Evolutionary conservation across 768 basidiomycete species (phyloP).

Genomic region (Kwoniella dendrophila): DNA sequence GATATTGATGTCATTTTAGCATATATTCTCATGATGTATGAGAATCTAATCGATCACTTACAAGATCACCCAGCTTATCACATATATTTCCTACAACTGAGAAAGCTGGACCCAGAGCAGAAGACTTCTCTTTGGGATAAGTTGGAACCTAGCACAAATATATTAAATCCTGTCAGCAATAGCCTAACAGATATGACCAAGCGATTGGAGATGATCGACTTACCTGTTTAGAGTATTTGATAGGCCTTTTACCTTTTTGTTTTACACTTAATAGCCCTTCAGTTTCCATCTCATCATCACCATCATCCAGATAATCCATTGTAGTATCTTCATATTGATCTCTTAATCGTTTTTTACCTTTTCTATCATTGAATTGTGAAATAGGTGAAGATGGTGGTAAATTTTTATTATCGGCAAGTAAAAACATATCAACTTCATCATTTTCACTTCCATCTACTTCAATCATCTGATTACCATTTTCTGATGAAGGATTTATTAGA

Average conservation of each 20-base stretch:
- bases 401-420: not conserved
- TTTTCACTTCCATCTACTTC: constrained; percentile 5
- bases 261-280: constrained; percentile 13
- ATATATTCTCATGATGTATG: no score
- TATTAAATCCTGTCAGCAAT: not conserved
- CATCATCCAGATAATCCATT: constrained; percentile 11
- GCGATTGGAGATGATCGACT: not conserved
- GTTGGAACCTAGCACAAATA: not conserved
- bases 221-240: constrained; percentile 11
- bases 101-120: not conserved
- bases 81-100: constrained; percentile 18
- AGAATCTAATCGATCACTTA: no score
- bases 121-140: constrained; percentile 17
- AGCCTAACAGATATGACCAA: not conserved
- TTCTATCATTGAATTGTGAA: constrained; percentile 1
- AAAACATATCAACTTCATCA: constrained; percentile 19
- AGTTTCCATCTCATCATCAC: constrained; percentile 25
- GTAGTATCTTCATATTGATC: constrained; percentile 5
- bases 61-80: constrained; percentile 19
- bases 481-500: constrained; percentile 5
- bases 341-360: constrained; percentile 13
- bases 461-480: not conserved
- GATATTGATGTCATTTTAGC: not conserved
- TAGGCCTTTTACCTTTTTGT: constrained; percentile 7
- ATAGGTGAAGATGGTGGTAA: constrained; percentile 4